These are phyloP conservation scores for Pascua guehoae DNA, from an alignment of 1,284 basidiomycete genomes.

Conservation along the genomic window DNA sequence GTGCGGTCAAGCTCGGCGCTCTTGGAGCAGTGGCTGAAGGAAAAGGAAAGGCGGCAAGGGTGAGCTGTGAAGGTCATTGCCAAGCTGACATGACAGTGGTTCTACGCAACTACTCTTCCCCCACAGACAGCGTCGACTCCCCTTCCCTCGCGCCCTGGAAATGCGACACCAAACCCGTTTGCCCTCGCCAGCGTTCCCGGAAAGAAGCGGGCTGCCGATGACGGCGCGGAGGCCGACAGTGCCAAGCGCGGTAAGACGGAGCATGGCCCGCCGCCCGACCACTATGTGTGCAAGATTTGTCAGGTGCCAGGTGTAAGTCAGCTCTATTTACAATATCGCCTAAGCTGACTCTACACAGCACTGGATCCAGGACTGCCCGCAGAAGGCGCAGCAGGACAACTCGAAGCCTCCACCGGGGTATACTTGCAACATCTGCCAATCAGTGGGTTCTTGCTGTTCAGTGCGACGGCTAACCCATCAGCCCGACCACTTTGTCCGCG, in stretches of 20 bases:
- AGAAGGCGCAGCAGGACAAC: slow-evolving; percentile 26
- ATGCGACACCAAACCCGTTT: slow-evolving; percentile 42
- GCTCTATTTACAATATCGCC: not conserved
- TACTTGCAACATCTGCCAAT: slow-evolving; percentile 45
- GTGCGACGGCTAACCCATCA: slow-evolving; percentile 44
- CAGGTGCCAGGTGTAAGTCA: slow-evolving; percentile 52
- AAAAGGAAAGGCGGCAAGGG: slow-evolving; percentile 73
- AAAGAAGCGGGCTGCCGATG: slow-evolving; percentile 61
- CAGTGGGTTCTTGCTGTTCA: slow-evolving; percentile 44
- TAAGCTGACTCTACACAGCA: slow-evolving; percentile 27
- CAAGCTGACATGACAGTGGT: slow-evolving; percentile 56
- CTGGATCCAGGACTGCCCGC: slow-evolving; percentile 47
- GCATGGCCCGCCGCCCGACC: slow-evolving; percentile 60
- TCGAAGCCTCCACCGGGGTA: slow-evolving; percentile 39
- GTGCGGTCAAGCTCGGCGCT: slow-evolving; percentile 80
- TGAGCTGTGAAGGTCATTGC: slow-evolving; percentile 46
- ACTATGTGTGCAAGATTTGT: slow-evolving; percentile 81
- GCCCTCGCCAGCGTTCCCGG: slow-evolving; percentile 12
- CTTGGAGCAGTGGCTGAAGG: slow-evolving; percentile 62
- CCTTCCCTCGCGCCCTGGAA: slow-evolving; percentile 33
- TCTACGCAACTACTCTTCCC: slow-evolving; percentile 69
- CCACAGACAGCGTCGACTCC: slow-evolving; percentile 44
- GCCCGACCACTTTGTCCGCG: slow-evolving; percentile 77
- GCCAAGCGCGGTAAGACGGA: slow-evolving; percentile 51
- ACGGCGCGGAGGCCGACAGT: slow-evolving; percentile 36